A percentile compares a stretch with the other conserved stretches of the same genome.
These are phyloP conservation scores for Polyporus tsugae DNA, from an alignment of 1,284 basidiomycete species.

Conservation along the genomic window DNA sequence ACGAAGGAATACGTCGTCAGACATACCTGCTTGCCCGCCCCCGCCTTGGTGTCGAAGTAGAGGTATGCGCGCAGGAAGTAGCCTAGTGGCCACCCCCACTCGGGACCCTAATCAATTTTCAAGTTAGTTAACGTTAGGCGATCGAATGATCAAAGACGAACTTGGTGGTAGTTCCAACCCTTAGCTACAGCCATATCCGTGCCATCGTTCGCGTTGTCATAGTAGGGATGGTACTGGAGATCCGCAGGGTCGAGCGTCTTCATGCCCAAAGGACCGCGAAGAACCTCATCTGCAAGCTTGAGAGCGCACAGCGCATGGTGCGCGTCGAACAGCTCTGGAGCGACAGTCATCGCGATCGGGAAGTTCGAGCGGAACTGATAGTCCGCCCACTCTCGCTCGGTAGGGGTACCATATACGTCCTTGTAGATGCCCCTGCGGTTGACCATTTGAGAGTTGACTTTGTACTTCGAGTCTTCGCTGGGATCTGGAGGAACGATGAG, in stretches of 20 bases:
- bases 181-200: conserved; percentile 86
- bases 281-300: conserved; percentile 75
- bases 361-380: conserved; percentile 96
- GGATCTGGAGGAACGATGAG: conserved; percentile 56
- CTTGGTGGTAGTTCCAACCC: conserved; percentile 90
- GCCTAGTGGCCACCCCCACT: conserved; percentile 95
- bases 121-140: neutral
- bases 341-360: conserved; percentile 96
- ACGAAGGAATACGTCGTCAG: neutral
- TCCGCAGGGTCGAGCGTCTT: conserved; percentile 91
- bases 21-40: conserved; percentile 72
- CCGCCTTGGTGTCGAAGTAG: conserved; percentile 76
- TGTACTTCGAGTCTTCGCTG: conserved; percentile 76
- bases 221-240: conserved; percentile 86
- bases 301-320: conserved; percentile 83
- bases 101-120: conserved; percentile 64
- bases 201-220: conserved; percentile 93
- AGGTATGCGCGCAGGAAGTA: conserved; percentile 96
- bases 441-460: conserved; percentile 75
- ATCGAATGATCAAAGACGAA: conserved; percentile 44
- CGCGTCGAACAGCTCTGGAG: conserved; percentile 92
- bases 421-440: conserved; percentile 98
- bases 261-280: conserved; percentile 91
- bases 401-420: conserved; percentile 92
- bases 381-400: conserved; percentile 92